Conservation (phyloP, 345 rosid genomes). For the Carallia pectinifolia region DNA sequence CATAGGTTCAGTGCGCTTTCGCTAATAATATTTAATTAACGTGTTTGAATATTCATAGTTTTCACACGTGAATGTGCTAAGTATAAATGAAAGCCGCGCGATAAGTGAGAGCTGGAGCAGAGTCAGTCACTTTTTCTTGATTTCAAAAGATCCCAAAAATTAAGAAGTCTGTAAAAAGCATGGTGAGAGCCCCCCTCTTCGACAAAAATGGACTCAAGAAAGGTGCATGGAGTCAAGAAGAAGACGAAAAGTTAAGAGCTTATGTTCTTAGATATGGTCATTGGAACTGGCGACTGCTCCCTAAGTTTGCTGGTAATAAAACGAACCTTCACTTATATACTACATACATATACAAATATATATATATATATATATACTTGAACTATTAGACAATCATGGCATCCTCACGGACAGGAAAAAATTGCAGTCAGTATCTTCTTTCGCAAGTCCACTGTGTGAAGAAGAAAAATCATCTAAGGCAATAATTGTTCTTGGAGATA, state of each 20-base stretch:
- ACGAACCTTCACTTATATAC: too few species aligned
- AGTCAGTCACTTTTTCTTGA: neutral
- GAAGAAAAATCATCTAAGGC: too few species aligned
- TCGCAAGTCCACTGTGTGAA: neutral
- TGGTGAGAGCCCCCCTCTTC: constrained; percentile 17
- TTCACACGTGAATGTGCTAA: too few species aligned
- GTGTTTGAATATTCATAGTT: too few species aligned
- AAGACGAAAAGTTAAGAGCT: constrained; percentile 30
- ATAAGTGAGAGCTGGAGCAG: neutral
- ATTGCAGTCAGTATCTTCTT: neutral
- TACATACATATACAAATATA: too few species aligned
- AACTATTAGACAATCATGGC: too few species aligned
- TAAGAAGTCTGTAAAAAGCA: neutral
- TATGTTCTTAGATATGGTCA: constrained; percentile 23
- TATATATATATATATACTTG: too few species aligned
- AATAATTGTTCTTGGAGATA: too few species aligned
- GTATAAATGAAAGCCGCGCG: neutral
- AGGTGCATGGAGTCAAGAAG: constrained; percentile 38
- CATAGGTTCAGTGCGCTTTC: too few species aligned
- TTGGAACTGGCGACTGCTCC: constrained; percentile 29
- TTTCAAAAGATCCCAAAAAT: neutral
- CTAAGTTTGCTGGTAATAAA: constrained; percentile 25
- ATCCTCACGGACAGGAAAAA: too few species aligned
- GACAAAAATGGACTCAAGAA: constrained; percentile 28
- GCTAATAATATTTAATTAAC: too few species aligned